phyloP scores from a whole-genome alignment of 805 yeast species.

The Yamadazyma sp. region DNA sequence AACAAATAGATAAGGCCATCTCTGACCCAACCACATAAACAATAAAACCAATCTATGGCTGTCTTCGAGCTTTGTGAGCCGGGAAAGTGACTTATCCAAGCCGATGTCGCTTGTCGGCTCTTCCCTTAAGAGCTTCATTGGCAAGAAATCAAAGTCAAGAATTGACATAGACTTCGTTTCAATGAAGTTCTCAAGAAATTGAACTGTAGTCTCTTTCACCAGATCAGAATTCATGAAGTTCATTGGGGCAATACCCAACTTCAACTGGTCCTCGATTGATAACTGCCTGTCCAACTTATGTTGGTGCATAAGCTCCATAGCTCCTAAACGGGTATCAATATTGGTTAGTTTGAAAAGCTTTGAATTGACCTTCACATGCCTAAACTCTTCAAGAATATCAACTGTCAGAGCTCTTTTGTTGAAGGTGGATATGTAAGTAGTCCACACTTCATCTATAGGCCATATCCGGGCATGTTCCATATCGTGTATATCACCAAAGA shows the following conservation, averaged over 20 bases:
- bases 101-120: neutral
- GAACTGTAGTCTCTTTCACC: constrained; percentile 44
- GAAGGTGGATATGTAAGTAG: constrained; percentile 60
- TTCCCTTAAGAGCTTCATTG: constrained; percentile 21
- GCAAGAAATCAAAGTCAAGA: constrained; percentile 47
- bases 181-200: constrained; percentile 53
- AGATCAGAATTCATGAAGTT: constrained; percentile 32
- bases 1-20: constrained; percentile 80
- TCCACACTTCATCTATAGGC: constrained; percentile 78
- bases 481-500: constrained; percentile 52
- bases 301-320: constrained; percentile 39
- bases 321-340: constrained; percentile 11
- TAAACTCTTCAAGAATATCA: constrained; percentile 9
- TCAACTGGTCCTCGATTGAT: constrained; percentile 56
- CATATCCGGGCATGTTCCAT: constrained; percentile 67
- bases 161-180: constrained; percentile 53
- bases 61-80: constrained; percentile 47
- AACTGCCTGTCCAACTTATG: constrained; percentile 23
- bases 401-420: constrained; percentile 17
- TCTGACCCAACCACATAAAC: constrained; percentile 82
- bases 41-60: constrained; percentile 66
- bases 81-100: constrained; percentile 2
- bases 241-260: constrained; percentile 64
- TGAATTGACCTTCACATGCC: constrained; percentile 8
- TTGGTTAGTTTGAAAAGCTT: constrained; percentile 10